Evolutionary conservation across 2,329 filamentous ascomycete species (phyloP).

Genomic region (Pseudopyricularia cyperi): DNA sequence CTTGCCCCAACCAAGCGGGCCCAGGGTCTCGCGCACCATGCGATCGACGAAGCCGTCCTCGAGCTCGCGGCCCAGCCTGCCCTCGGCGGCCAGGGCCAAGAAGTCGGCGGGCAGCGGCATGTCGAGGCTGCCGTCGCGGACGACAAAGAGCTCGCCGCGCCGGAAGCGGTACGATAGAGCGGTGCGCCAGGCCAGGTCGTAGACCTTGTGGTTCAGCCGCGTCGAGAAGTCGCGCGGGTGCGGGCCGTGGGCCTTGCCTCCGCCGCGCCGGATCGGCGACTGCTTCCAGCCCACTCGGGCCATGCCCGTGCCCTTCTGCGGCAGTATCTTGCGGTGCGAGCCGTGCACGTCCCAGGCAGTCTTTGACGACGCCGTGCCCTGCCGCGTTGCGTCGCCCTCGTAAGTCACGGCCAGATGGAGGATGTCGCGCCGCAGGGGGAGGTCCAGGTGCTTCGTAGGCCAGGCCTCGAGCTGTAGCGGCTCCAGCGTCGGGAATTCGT

Average conservation of each 20-base stretch:
- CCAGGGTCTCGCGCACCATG: conserved; percentile 55
- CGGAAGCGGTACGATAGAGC: conserved; percentile 86
- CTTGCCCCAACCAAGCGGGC: conserved; percentile 56
- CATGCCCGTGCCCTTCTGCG: conserved; percentile 74
- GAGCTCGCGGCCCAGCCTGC: conserved; percentile 22
- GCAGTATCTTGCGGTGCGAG: conserved; percentile 66
- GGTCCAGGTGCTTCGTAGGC: conserved; percentile 67
- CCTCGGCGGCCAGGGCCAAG: conserved; percentile 20
- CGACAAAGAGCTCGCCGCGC: conserved; percentile 74
- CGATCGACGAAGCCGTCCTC: conserved; percentile 37
- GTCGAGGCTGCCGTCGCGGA: conserved; percentile 59
- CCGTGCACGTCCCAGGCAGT: conserved; percentile 74
- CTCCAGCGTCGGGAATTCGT: conserved; percentile 81
- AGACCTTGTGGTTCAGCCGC: conserved; percentile 72
- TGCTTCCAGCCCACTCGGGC: conserved; percentile 74
- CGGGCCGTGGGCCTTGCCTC: conserved; percentile 83
- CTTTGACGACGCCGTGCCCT: conserved; percentile 76
- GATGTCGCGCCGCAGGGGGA: conserved; percentile 81
- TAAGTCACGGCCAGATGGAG: conserved; percentile 85
- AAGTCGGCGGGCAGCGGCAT: conserved; percentile 44
- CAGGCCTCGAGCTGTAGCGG: conserved; percentile 67
- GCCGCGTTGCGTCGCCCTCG: conserved; percentile 79
- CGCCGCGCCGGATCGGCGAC: conserved; percentile 69
- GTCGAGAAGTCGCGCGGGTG: conserved; percentile 85
- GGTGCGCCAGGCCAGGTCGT: conserved; percentile 90